Base-by-base conservation (phyloP, 805 yeast species). In the Saccharomycopsis synnaedendra region DNA sequence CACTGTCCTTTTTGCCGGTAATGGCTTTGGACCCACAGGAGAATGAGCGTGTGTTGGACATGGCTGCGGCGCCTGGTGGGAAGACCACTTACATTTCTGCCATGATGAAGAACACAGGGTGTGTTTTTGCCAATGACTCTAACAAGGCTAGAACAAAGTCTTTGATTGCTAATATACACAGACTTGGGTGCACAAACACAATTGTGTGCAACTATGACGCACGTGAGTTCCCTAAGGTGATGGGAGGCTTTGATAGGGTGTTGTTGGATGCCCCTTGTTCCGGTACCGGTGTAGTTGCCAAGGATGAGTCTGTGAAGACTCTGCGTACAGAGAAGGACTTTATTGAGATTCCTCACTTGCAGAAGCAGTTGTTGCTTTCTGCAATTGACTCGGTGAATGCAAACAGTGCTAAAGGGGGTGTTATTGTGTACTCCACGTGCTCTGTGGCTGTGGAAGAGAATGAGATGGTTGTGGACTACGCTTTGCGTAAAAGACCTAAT, bases 321-420 rank as follows among this genome's bases (percentile, higher is more conserved):
- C 82, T 84, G 54, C 82, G 97, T 72, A 88, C 95, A 27, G 97
- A 88, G 62, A 88, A 88, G 66, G 99, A 93, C 66, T 93, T 90
- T 67, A 82, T 90, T 57, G 95, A 90, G 66, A 85, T 93, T 58
- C 97, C 98, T 48, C 97, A 90, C 64, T 72, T 93, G 58, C 99
- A 93, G 64, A 90, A 90, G 66, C 97, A 93, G 70, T 74, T 93
- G 57, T 67, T 93, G 48, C 71, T 93, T 52, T 83, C 96, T 32
- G 99, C 99, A 33, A 93, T 93, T 58, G 99, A 93, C 68, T 88
- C 97, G 5, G 96, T 93, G 34, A 96, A 93, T 65, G 95, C 96
- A 34, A 74, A 82, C 62, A 86, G 96, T 5, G 70, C 85, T 51
- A 86, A 90, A 41, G 97, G 97, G 52, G 98, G 97, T 57, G 72